Evolutionary conservation across 805 yeast genomes (phyloP), one percentile per base, ranked within the genome.

Genomic region (Candida pini): DNA sequence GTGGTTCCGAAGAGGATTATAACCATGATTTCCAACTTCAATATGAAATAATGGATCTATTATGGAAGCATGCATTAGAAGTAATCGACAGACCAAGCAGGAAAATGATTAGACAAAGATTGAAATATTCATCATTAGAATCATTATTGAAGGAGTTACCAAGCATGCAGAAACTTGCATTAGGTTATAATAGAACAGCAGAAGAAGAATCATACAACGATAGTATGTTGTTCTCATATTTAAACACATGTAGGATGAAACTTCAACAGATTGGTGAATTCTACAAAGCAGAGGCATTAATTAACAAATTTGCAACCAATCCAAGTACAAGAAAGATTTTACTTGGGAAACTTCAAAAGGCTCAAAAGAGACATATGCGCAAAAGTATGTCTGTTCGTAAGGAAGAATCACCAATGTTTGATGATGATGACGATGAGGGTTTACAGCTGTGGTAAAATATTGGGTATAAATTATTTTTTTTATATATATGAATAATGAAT

Each of bases 401-500:
- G 25, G 33, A 41, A 15, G 24, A 31, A 13, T 32, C 29, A 21
- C 36, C 45, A 40, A 25, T 37, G 18, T 25, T 30, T 21, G 41
- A 44, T 14, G 60, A 56, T 35, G 62, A 56, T 26, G 61, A 57
- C 30, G 56, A 56, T 31, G 57, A 50, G 35, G 45, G 41, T 17
- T 26, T 46, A 32, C 51, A 52, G 14, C 35, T 55, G n/a, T 56
- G 58, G 56, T 52, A 30, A 39, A 23, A 29, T 4, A 12, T 6
- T 13, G 19, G 9, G 4, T 14, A 13, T 16, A 16, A 9, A 18
- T 18, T 5, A 18, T 13, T 13, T 4, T 22, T 17, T 30, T 17
- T 22, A 22, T 10, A 14, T 24, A 14, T 30, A 30, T 10, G 25
- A 30, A 16, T 14, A 29, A 15, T n/a, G 13, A 25, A 16, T 18